Evolutionary conservation across 2,329 filamentous ascomycete genomes (phyloP).

Genomic region (Claviceps digitariae): DNA sequence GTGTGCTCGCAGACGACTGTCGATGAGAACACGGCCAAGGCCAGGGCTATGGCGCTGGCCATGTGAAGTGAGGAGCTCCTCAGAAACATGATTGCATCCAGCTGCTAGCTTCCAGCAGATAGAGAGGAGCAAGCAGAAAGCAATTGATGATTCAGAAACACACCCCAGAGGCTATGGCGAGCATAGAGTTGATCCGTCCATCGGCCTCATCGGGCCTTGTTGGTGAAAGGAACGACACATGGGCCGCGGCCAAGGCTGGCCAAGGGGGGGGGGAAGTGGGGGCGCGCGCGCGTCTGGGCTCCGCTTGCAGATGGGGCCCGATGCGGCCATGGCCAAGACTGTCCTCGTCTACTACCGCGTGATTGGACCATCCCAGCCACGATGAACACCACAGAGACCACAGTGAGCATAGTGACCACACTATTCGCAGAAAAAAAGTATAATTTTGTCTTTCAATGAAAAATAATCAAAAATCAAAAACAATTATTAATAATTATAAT

Average conservation of each 20-base stretch:
- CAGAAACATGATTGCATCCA: conserved; percentile 29
- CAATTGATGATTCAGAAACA: not conserved
- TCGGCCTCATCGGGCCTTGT: not conserved
- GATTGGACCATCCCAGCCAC: not conserved
- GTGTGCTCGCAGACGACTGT: conserved; percentile 61
- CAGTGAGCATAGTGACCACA: too few species aligned
- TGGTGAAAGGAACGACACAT: not conserved
- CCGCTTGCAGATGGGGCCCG: conserved; percentile 1
- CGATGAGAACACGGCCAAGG: conserved; percentile 31
- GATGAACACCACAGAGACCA: not conserved
- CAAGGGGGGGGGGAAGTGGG: not conserved
- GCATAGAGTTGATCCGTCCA: not conserved
- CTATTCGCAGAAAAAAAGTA: too few species aligned
- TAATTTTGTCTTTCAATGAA: too few species aligned
- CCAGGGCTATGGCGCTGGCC: conserved; percentile 32
- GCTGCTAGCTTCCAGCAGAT: not conserved
- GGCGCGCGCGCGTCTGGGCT: too few species aligned
- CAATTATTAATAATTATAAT: too few species aligned
- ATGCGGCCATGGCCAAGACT: not conserved
- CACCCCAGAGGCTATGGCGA: not conserved
- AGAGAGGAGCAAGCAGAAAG: not conserved
- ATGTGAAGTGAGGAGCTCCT: conserved; percentile 27
- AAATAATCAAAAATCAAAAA: too few species aligned
- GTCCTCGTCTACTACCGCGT: not conserved
- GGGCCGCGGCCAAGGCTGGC: too few species aligned